Evolutionary conservation across 306 rosid genomes (phyloP).

Genomic region (Calophaca sinica): DNA sequence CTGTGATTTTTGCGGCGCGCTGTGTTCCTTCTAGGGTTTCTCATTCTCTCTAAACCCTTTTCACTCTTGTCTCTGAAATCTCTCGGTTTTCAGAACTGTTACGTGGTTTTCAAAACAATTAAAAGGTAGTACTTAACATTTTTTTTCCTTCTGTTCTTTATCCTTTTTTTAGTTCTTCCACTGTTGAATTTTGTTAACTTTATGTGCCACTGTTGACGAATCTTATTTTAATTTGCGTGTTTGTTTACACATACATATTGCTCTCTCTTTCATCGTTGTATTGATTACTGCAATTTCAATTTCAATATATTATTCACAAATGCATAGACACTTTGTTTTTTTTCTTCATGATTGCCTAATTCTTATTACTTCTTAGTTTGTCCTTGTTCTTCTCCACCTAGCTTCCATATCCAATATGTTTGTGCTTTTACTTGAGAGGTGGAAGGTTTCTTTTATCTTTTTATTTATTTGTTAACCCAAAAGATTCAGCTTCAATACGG

Average conservation of each 20-base stretch:
- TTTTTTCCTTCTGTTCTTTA: background rate
- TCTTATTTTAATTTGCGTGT: background rate
- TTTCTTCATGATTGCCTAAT: too few species aligned
- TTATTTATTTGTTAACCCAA: too few species aligned
- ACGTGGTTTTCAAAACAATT: background rate
- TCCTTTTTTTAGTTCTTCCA: background rate
- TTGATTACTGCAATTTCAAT: background rate
- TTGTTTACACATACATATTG: background rate
- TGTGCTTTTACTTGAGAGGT: too few species aligned
- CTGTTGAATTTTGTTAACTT: background rate
- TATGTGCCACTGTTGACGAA: background rate
- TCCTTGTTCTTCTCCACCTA: too few species aligned
- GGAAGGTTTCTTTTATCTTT: too few species aligned
- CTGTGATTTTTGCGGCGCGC: background rate
- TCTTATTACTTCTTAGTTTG: too few species aligned
- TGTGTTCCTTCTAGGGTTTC: background rate
- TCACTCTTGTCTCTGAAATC: background rate
- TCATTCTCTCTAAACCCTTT: background rate
- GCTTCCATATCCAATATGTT: too few species aligned
- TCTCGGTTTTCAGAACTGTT: background rate
- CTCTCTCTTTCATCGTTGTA: constrained; percentile 11
- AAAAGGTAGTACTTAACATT: background rate
- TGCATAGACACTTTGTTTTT: too few species aligned
- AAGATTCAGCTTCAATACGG: too few species aligned
- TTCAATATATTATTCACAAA: too few species aligned